Evolutionary conservation across 1,284 basidiomycete genomes (phyloP).

Genomic region (Irpex rosettiformis): DNA sequence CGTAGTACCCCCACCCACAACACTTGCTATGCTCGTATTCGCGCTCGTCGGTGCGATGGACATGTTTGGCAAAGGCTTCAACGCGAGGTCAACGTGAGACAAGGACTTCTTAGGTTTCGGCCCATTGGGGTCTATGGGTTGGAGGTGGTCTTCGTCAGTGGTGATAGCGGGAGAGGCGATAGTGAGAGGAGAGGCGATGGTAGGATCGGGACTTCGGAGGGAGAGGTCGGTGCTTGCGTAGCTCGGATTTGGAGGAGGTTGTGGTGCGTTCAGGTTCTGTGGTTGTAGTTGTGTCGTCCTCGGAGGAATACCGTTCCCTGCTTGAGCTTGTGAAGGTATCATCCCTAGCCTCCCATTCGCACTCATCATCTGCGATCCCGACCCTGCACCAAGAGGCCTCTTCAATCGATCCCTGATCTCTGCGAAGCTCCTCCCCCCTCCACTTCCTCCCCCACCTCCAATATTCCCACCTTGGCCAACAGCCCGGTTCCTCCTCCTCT

Average conservation of each 20-base stretch:
- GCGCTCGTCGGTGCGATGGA: conserved; percentile 23
- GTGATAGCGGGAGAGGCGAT: neutral
- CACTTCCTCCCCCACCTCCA: neutral
- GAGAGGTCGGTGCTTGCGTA: neutral
- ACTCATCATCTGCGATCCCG: neutral
- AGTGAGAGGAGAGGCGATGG: conserved; percentile 4
- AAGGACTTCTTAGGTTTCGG: conserved; percentile 27
- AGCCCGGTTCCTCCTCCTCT: conserved; percentile 4
- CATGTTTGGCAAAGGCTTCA: conserved; percentile 26
- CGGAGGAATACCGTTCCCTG: no score
- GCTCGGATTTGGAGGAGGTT: neutral
- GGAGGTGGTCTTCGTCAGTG: neutral
- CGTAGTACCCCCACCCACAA: neutral
- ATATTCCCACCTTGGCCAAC: no score
- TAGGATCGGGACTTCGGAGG: neutral
- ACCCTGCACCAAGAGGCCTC: neutral
- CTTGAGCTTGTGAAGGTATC: neutral
- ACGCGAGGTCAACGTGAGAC: conserved; percentile 27
- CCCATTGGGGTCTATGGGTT: conserved; percentile 1
- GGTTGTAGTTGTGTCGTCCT: neutral
- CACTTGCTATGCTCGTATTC: conserved; percentile 26
- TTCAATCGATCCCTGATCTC: conserved; percentile 11
- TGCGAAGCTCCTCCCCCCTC: neutral
- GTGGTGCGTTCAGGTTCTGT: neutral
- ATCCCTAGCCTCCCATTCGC: neutral